These are phyloP conservation scores for Puccinia horiana DNA, from an alignment of 1,284 basidiomycete species.

Conservation along the genomic window DNA sequence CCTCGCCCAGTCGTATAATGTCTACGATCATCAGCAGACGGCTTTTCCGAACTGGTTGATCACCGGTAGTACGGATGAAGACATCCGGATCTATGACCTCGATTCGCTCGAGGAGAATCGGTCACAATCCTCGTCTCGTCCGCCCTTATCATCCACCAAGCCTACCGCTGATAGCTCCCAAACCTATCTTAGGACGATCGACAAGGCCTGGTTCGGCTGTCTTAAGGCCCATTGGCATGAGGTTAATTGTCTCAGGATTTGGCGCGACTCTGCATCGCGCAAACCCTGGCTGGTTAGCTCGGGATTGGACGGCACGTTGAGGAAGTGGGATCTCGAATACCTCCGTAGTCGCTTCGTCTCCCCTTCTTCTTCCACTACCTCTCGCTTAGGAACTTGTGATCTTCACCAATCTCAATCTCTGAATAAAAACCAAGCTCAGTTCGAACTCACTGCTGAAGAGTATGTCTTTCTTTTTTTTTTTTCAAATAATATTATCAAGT, in stretches of 20 bases:
- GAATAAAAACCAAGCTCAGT: neutral
- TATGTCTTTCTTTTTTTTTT: neutral
- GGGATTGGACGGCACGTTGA: constrained; percentile 78
- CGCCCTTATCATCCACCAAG: no score
- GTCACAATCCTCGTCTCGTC: constrained; percentile 2
- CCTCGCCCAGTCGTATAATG: constrained; percentile 66
- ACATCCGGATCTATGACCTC: constrained; percentile 66
- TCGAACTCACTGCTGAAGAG: constrained; percentile 18
- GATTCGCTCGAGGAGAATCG: constrained; percentile 50
- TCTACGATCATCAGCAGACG: no score
- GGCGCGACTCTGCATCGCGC: constrained; percentile 66
- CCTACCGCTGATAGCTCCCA: constrained; percentile 21
- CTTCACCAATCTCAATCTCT: constrained; percentile 47
- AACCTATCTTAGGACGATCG: neutral
- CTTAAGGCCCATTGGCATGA: constrained; percentile 85
- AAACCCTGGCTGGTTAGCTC: constrained; percentile 71
- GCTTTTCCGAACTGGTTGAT: constrained; percentile 68
- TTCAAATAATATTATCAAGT: neutral
- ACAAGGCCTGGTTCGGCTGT: constrained; percentile 62
- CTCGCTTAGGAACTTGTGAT: constrained; percentile 53
- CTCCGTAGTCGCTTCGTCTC: neutral
- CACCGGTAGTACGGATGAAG: constrained; percentile 74
- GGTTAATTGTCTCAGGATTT: constrained; percentile 71
- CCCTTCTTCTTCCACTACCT: neutral
- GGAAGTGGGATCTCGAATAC: constrained; percentile 71